A percentile compares a stretch with the other conserved stretches of the same genome.
These are phyloP conservation scores for Trichoderma aggressivum DNA, from an alignment of 2,329 filamentous ascomycete genomes.

Conservation along the genomic window DNA sequence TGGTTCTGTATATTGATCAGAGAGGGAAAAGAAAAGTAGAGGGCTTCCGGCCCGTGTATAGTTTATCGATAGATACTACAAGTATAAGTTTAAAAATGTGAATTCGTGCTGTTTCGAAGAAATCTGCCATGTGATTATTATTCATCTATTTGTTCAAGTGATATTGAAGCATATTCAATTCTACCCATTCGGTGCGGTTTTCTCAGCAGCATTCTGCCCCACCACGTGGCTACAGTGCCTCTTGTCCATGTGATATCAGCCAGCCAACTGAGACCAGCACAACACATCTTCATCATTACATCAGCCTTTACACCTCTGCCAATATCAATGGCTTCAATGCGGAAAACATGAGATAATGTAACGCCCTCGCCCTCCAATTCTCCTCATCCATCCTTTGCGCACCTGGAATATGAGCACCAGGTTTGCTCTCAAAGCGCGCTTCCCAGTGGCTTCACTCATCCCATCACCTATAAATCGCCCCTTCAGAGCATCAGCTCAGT, in stretches of 20 bases:
- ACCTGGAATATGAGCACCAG: neutral
- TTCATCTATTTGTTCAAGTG: neutral
- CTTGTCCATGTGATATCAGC: neutral
- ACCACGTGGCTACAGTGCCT: neutral
- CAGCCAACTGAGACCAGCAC: neutral
- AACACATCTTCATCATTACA: neutral
- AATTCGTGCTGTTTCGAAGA: neutral
- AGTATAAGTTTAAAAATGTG: conserved; percentile 4
- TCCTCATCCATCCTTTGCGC: neutral
- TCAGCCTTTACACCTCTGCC: neutral
- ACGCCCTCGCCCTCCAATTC: neutral
- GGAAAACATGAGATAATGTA: neutral
- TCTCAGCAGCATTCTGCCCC: neutral
- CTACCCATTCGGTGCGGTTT: neutral
- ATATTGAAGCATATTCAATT: neutral
- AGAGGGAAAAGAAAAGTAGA: conserved; percentile 26
- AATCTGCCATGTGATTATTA: neutral
- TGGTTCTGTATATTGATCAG: conserved; percentile 38
- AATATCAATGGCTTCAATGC: neutral
- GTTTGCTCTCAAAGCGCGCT: neutral
- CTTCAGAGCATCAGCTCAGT: neutral
- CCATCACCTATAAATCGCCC: neutral
- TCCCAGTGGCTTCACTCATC: neutral
- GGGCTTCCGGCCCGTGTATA: conserved; percentile 33
- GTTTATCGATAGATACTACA: conserved; percentile 34